These are phyloP conservation scores for Triticum timopheevii DNA, from an alignment of 176 grass and related monocot species.

Conservation along the genomic window DNA sequence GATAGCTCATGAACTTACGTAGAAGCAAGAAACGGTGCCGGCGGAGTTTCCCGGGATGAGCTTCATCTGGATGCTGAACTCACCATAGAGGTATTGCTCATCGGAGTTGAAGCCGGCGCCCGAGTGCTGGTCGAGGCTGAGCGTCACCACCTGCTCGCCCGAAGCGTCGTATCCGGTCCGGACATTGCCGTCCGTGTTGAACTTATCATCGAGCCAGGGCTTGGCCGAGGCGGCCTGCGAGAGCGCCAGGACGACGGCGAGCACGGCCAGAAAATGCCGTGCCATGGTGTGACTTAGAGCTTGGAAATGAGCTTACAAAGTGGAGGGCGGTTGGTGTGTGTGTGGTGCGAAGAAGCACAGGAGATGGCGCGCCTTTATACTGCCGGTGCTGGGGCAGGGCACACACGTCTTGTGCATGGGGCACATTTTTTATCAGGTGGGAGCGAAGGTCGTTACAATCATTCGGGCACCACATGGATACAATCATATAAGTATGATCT, in stretches of 20 bases:
- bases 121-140: not conserved
- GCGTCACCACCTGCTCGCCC: not conserved
- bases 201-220: not conserved
- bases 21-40: not conserved
- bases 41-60: not conserved
- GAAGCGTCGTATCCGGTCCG: not conserved
- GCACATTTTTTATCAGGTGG: not conserved
- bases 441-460: not conserved
- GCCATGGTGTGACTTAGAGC: not conserved
- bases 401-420: not conserved
- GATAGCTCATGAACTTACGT: not conserved
- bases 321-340: not conserved
- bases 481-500: not conserved
- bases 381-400: not conserved
- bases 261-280: not conserved
- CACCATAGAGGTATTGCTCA: conserved; percentile 12
- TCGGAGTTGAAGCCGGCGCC: conserved; percentile 21
- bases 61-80: not conserved
- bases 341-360: not conserved
- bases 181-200: conserved; percentile 2
- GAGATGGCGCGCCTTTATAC: not conserved
- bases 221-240: not conserved
- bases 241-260: not conserved
- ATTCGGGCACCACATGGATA: not conserved
- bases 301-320: not conserved